phyloP scores from a whole-genome alignment of 495 filamentous ascomycete species.

The Tuber melanosporum region DNA sequence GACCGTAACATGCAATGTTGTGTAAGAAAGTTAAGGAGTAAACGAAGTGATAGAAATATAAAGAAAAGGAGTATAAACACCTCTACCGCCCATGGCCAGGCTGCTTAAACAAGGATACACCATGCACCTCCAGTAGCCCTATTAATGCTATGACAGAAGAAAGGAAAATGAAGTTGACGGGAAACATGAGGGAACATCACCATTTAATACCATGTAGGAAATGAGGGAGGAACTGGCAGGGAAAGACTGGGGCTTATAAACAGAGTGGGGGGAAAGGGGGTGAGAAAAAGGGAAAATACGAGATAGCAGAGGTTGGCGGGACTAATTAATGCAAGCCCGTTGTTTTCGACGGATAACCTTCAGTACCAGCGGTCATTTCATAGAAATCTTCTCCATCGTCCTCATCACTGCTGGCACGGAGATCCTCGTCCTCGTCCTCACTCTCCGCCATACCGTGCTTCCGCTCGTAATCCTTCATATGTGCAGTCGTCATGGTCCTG shows the following conservation, averaged over 20 bases:
- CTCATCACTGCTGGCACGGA: constrained; percentile 18
- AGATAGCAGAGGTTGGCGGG: neutral
- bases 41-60: neutral
- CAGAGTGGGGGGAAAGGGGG: neutral
- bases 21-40: neutral
- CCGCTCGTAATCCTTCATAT: constrained; percentile 39
- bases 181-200: neutral
- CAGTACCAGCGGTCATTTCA: constrained; percentile 23
- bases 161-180: neutral
- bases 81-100: neutral
- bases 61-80: neutral
- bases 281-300: neutral
- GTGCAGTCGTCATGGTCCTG: constrained; percentile 39
- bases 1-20: neutral
- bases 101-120: neutral
- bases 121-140: neutral
- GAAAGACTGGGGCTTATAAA: neutral
- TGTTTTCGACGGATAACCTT: neutral
- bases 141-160: neutral
- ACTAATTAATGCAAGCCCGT: neutral
- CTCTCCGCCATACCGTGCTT: constrained; percentile 24
- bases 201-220: neutral
- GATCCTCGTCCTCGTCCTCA: constrained; percentile 33
- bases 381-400: constrained; percentile 34
- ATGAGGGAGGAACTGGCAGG: neutral